These are phyloP conservation scores for Corchorus olitorius DNA, from an alignment of 345 rosid genomes.

Conservation along the genomic window DNA sequence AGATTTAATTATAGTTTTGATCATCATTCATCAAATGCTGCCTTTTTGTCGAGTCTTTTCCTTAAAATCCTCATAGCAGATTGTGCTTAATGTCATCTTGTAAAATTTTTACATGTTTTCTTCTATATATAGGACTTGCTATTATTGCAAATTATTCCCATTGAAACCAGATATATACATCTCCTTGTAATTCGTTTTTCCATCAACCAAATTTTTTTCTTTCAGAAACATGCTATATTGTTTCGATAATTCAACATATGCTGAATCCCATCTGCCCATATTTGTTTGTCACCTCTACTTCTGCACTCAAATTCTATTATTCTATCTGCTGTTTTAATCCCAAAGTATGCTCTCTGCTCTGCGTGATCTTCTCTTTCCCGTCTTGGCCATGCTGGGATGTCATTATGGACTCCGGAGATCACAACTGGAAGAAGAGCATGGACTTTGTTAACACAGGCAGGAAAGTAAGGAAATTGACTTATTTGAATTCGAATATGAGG, in stretches of 20 bases:
- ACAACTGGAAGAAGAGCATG: slow-evolving; percentile 48
- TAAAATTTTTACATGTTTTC: background rate
- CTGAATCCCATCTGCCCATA: slow-evolving; percentile 82
- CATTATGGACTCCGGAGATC: slow-evolving; percentile 61
- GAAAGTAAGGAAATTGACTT: slow-evolving; percentile 10
- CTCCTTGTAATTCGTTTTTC: slow-evolving; percentile 13
- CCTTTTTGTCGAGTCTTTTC: too few species aligned
- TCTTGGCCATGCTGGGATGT: slow-evolving; percentile 63
- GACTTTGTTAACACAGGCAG: slow-evolving; percentile 7
- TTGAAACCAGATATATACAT: slow-evolving; percentile 12
- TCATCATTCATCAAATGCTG: too few species aligned
- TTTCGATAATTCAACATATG: slow-evolving; percentile 57
- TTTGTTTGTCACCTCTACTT: slow-evolving; percentile 62
- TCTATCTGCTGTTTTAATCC: slow-evolving; percentile 67
- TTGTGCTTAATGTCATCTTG: background rate
- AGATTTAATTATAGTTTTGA: too few species aligned
- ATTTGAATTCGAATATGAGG: slow-evolving; percentile 19
- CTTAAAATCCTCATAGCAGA: background rate
- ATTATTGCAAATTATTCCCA: slow-evolving; percentile 18
- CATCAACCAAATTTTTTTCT: slow-evolving; percentile 15
- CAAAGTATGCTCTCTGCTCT: slow-evolving; percentile 69
- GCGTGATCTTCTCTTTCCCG: slow-evolving; percentile 43
- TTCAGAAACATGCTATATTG: slow-evolving; percentile 28
- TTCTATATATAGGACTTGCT: background rate
- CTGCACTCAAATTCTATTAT: slow-evolving; percentile 82